A percentile compares a stretch with the other conserved stretches of the same genome.
Conservation (phyloP, 2,329 filamentous ascomycete species). For the Cytospora piceicola region DNA sequence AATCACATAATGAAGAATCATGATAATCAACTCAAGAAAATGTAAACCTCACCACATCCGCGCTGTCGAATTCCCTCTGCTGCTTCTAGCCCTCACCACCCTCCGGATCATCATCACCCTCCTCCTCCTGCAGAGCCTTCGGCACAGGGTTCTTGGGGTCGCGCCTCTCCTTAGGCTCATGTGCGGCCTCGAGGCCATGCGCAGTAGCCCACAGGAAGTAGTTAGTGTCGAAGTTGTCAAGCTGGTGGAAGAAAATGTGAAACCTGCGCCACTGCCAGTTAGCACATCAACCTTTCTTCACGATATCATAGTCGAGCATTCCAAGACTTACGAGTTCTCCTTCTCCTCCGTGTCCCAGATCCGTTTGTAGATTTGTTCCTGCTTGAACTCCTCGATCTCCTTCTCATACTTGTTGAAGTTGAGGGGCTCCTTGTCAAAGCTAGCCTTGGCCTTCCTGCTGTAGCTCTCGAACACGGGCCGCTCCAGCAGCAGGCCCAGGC, state of each 20-base stretch:
- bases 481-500: slow-evolving; percentile 85
- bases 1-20: background rate
- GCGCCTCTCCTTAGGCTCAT: slow-evolving; percentile 49
- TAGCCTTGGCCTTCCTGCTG: slow-evolving; percentile 71
- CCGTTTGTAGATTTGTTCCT: slow-evolving; percentile 85
- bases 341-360: slow-evolving; percentile 91
- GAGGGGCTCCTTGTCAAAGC: slow-evolving; percentile 68
- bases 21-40: background rate
- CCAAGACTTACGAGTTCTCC: slow-evolving; percentile 75
- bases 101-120: slow-evolving; percentile 54
- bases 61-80: background rate
- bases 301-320: background rate
- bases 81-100: slow-evolving; percentile 46
- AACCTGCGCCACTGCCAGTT: slow-evolving; percentile 55
- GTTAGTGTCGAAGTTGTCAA: slow-evolving; percentile 73
- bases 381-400: slow-evolving; percentile 86
- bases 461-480: slow-evolving; percentile 89
- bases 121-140: slow-evolving; percentile 50
- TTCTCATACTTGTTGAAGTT: slow-evolving; percentile 79
- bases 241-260: slow-evolving; percentile 77
- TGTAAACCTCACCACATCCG: too few relatives aligned
- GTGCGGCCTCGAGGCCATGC: slow-evolving; percentile 65
- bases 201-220: slow-evolving; percentile 78
- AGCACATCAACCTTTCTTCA: background rate
- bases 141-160: slow-evolving; percentile 38